Evolutionary conservation across 2,329 filamentous ascomycete species (phyloP).

Genomic region (Gnomoniopsis sp.): DNA sequence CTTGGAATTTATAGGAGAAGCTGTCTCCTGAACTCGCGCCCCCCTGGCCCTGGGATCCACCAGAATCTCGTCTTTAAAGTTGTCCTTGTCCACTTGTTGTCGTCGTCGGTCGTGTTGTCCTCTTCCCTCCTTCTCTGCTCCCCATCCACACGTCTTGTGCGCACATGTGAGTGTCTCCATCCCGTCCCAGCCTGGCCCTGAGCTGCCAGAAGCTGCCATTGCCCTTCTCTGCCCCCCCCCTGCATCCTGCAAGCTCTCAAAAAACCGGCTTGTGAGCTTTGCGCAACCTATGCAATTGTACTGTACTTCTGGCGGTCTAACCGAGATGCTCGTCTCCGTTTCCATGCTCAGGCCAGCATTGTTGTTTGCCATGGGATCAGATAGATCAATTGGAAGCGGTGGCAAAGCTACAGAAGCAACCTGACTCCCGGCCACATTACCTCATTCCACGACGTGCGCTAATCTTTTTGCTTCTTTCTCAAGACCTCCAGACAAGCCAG

Average conservation of each 20-base stretch:
- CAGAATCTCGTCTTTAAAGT: conserved; percentile 19
- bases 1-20: conserved; percentile 12
- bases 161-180: conserved; percentile 9
- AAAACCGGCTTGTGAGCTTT: not conserved
- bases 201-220: not conserved
- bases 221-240: not conserved
- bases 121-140: conserved; percentile 4
- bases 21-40: conserved; percentile 13
- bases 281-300: not conserved
- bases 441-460: conserved; percentile 7
- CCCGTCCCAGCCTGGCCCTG: not conserved
- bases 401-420: not conserved
- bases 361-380: not conserved
- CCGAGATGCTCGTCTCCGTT: not conserved
- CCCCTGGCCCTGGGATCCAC: conserved; percentile 14
- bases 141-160: conserved; percentile 1
- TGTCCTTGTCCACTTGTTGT: conserved; percentile 14
- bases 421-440: conserved; percentile 3
- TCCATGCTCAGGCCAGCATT: not conserved
- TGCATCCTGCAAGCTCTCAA: not conserved
- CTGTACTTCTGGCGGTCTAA: not conserved
- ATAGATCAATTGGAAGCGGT: not conserved
- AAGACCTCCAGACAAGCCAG: conserved; percentile 6
- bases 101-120: not conserved
- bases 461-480: conserved; percentile 9